Evolutionary conservation across 2,329 filamentous ascomycete genomes (phyloP).

Genomic region (Podosphaera xanthii): DNA sequence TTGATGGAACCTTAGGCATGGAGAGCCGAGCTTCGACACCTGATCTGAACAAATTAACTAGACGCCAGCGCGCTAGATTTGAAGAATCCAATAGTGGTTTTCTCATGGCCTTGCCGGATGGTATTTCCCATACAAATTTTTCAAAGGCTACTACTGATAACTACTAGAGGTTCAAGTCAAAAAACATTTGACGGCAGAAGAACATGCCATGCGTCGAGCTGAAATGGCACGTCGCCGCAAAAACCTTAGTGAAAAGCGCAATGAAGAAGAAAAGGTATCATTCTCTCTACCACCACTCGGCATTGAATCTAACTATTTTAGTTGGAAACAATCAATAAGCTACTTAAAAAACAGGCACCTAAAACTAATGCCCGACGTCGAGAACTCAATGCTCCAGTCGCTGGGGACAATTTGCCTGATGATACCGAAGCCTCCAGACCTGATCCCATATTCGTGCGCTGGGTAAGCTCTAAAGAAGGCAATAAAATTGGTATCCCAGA

Average conservation of each 20-base stretch:
- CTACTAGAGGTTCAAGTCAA: conserved; percentile 41
- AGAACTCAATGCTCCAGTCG: conserved; percentile 17
- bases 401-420: conserved; percentile 25
- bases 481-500: conserved; percentile 39
- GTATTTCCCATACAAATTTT: conserved; percentile 3
- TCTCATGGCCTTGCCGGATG: conserved; percentile 23
- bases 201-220: conserved; percentile 47
- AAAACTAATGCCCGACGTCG: conserved; percentile 35
- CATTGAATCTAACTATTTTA: conserved; percentile 17
- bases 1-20: conserved; percentile 21
- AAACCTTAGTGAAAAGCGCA: conserved; percentile 54
- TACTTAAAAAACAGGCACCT: conserved; percentile 65
- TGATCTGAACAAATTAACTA: conserved; percentile 42
- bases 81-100: conserved; percentile 25
- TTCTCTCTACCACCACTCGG: neutral
- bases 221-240: conserved; percentile 55
- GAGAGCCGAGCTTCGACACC: conserved; percentile 33
- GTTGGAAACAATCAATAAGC: conserved; percentile 83
- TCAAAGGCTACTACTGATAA: conserved; percentile 5
- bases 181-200: conserved; percentile 49
- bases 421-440: conserved; percentile 26
- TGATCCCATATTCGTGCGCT: conserved; percentile 42
- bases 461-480: conserved; percentile 44
- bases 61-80: conserved; percentile 38
- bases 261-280: conserved; percentile 50